Base-by-base conservation (phyloP, 805 yeast species). In the Wickerhamomyces strasburgensis region DNA sequence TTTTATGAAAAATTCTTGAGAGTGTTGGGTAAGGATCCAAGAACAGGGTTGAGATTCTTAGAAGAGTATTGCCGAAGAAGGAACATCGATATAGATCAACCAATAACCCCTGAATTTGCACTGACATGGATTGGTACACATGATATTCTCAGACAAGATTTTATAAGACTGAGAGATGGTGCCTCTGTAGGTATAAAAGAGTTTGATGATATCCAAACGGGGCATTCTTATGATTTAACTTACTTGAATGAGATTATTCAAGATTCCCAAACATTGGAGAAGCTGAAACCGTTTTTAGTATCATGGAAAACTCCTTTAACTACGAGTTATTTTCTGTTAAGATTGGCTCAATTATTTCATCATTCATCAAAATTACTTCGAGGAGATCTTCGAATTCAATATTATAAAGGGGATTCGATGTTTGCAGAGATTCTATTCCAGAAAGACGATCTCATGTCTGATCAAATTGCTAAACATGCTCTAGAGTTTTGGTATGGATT, bases 401-500 rank as follows among this genome's bases (percentile, higher is more conserved):
- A 80, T 51, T 74, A 76, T 45, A 69, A 62, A 46, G 59, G 65
- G 27, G 62, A 58, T 6, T 54, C 43, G 15, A 63, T 69, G 5
- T 73, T 79, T 46, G 58, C 64, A 18, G 66, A 66, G 14, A 51
- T 64, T 0, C 32, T 51, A 7, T 72, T 72, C 37, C 39, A 54
- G 3, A 77, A 65, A 48, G 61, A 68, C 33, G 48, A 52, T 5
- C 34, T 44, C 0, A 49, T 43, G 10, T 48, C 75, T 3, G 42
- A 58, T 1, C 25, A 44, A 3, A 53, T 61, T 6, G 52, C 72
- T 2, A 31, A 43, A 0, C 45, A 54, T 9, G 64, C 77, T 3
- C 46, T 72, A 35, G 50, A 51, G 17, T 72, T 78, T 44, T 82
- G 88, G 88, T 62, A 64, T 47, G 88, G 88, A 0, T 47, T 57